Base-by-base conservation (phyloP, 768 basidiomycete genomes). In the Amanita molliuscula region DNA sequence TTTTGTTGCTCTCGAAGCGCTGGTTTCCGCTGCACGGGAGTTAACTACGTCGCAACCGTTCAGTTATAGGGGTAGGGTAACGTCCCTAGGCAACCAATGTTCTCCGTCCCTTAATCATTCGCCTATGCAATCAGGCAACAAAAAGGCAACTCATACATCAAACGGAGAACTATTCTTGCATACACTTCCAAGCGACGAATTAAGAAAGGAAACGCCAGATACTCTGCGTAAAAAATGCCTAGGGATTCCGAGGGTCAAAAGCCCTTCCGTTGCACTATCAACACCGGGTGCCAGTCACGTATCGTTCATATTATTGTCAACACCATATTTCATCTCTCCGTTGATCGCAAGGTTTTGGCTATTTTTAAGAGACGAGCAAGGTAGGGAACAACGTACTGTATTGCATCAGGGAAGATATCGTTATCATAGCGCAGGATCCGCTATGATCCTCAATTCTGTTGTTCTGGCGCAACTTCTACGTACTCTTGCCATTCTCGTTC, bases 261-360 rank as follows among this genome's bases (percentile, higher is more conserved):
- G 81, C 49, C 65, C 78, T 26, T 18, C 21, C 18, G 11, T 3
- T 15, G 25, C 21, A 8, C 18, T 11, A 13, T 40, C 37, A 33
- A 11, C 13, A 13, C 40, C 9, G 10, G 21, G 20, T n/a, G 13
- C 40, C 8, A 33, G 31, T 16, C n/a, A 8, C 20, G 23, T 20
- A 6, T 5, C 48, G 4, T 87, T 84, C 59, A 79, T 78, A 16
- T 74, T 78, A 47, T 67, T 98, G 23, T 91, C 92, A 0, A 88
- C 88, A 0, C 90, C 93, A 60, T 82, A 68, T 65, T 98, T 97
- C 67, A 77, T 96, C 45, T 78, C 83, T 52, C 96, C 96, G 0
- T 70, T 98, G 47, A 77, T 97, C 66, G 86, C 93, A 57, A 79
- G 84, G n/a, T 96, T 98, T 66, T 99, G 93, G 93, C 61, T 75